Evolutionary conservation across 1,139 yeast genomes (phyloP), one percentile per base, ranked within the genome.

Genomic region (Diutina siamensis): DNA sequence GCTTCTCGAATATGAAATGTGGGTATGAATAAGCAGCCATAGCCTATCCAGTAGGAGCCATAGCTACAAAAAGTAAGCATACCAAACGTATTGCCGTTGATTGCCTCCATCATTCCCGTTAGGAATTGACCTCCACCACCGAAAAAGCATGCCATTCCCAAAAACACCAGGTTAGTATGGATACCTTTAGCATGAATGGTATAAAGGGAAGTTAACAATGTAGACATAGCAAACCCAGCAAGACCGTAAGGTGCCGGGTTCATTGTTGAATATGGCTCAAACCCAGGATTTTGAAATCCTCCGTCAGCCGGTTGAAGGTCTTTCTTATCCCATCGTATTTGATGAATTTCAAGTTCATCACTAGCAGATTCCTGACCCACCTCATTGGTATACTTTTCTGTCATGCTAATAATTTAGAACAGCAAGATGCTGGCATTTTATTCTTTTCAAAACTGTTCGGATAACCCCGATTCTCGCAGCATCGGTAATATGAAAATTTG

Each of bases 241-340:
- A 38, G 21, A 9, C 42, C 42, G 22, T n/a, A 38, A 18, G 42
- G 32, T 8, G 42, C 32, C 13, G 42, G 42, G 42, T 38, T 38
- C 32, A 25, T 25, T 20, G n/a, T 22, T 13, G 42, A 20, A 17
- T 38, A 25, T 17, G 42, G 42, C 18, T 35, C 40, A 20, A 20
- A 12, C 40, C 40, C 40, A n/a, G 40, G 40, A 17, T 35, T 35
- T 8, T 20, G 27, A 13, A 20, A 35, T 7, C 40, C 40, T 4
- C 40, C 40, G n/a, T 35, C 22, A 2, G 40, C 40, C 15, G 22
- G 40, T n/a, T 35, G 40, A 31, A 25, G 28, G 10, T 25, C 28
- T 7, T 25, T 10, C 28, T 10, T 5, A 7, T 25, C 10, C 28
- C 28, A 25, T 25, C 10, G 5, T 7, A 7, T 5, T 25, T 25